A percentile compares a stretch with the other conserved stretches of the same genome.
Conservation (phyloP, 805 yeast species). For the Ogataea angusta region DNA sequence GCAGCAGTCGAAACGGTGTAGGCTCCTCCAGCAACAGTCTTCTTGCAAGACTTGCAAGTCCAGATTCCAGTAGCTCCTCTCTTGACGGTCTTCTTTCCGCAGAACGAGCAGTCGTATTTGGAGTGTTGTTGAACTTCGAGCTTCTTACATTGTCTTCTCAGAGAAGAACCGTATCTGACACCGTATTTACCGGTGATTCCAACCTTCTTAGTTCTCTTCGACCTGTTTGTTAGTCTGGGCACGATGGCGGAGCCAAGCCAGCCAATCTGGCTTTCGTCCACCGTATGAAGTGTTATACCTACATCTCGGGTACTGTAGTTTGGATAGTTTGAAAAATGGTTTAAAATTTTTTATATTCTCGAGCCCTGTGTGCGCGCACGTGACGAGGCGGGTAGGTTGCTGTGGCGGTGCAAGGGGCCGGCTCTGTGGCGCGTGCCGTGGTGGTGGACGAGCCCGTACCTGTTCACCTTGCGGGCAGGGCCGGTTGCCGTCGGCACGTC, state of each 20-base stretch:
- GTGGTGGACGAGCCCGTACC: too few species aligned
- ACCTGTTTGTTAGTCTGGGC: slow-evolving; percentile 49
- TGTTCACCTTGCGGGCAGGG: too few species aligned
- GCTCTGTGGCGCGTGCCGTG: too few species aligned
- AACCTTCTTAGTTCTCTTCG: slow-evolving; percentile 99
- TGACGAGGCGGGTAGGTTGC: slow-evolving; percentile 1
- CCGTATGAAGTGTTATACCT: slow-evolving; percentile 4
- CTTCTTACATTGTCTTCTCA: slow-evolving; percentile 99
- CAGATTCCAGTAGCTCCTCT: slow-evolving; percentile 99
- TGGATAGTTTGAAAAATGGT: slow-evolving; percentile 11
- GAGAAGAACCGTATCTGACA: slow-evolving; percentile 99
- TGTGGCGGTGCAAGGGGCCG: too few species aligned
- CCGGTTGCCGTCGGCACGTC: too few species aligned
- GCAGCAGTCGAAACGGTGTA: slow-evolving; percentile 99
- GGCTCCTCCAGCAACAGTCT: slow-evolving; percentile 99
- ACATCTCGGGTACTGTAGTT: slow-evolving; percentile 12
- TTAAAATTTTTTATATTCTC: slow-evolving; percentile 8
- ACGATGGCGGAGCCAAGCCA: not conserved
- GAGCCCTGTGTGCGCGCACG: slow-evolving; percentile 7
- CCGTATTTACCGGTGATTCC: slow-evolving; percentile 99
- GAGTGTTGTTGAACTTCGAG: slow-evolving; percentile 99
- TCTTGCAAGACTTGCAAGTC: slow-evolving; percentile 91
- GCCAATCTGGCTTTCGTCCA: not conserved
- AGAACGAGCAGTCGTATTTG: slow-evolving; percentile 98
- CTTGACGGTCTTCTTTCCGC: slow-evolving; percentile 98